phyloP scores from a whole-genome alignment of 2,329 filamentous ascomycete genomes.

The Thermoascus crustaceus region DNA sequence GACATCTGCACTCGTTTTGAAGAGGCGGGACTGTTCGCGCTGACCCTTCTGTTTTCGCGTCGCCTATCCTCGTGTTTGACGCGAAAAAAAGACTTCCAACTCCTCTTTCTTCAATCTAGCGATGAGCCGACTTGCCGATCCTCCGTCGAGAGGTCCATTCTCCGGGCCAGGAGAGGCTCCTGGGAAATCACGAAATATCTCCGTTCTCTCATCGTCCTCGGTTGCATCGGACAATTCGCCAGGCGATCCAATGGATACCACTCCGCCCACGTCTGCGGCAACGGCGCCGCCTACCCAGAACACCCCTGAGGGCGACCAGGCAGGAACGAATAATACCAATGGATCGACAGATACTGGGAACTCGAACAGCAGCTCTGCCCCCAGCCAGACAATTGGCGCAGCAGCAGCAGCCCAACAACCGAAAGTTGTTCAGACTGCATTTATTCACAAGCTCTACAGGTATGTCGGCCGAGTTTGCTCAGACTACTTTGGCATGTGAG shows the following conservation, averaged over 20 bases:
- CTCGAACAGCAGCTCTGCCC: constrained; percentile 14
- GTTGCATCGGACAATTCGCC: constrained; percentile 36
- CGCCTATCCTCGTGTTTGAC: not conserved
- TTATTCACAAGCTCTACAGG: constrained; percentile 99
- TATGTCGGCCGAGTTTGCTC: constrained; percentile 38
- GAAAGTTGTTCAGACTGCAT: constrained; percentile 96
- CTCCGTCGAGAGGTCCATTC: constrained; percentile 39
- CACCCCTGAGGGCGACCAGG: constrained; percentile 43
- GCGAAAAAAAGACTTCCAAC: constrained; percentile 4
- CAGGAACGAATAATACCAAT: constrained; percentile 27
- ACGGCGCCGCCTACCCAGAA: constrained; percentile 43
- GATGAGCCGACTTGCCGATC: constrained; percentile 36
- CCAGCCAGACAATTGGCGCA: constrained; percentile 33
- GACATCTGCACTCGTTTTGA: constrained; percentile 20
- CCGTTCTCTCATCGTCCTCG: constrained; percentile 43
- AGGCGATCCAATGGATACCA: constrained; percentile 49
- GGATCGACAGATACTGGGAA: constrained; percentile 22
- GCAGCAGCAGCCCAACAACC: constrained; percentile 67
- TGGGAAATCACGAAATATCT: constrained; percentile 43
- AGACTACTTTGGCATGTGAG: constrained; percentile 1
- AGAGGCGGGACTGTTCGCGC: constrained; percentile 10
- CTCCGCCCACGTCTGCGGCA: constrained; percentile 38
- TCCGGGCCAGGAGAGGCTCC: constrained; percentile 32
- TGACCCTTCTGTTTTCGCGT: not conserved
- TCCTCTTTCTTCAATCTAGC: constrained; percentile 12